These are phyloP conservation scores for Aspergillus diversus DNA, from an alignment of 495 filamentous ascomycete species.

Conservation along the genomic window DNA sequence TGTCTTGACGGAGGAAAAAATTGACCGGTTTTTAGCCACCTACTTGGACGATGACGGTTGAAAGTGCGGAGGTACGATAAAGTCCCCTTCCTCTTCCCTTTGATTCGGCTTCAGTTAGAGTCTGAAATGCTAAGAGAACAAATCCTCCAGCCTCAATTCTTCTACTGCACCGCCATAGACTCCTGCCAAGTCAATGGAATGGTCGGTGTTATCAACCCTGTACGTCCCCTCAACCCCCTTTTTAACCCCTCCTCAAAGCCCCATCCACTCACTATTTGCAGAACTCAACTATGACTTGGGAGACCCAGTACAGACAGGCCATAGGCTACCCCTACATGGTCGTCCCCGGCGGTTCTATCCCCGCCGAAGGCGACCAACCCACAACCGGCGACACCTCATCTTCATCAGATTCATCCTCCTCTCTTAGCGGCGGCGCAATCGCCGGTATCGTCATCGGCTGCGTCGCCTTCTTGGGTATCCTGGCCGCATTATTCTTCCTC, in stretches of 20 bases:
- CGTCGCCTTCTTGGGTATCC: constrained; percentile 35
- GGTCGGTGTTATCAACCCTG: constrained; percentile 49
- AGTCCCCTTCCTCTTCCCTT: not conserved
- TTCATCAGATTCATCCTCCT: constrained; percentile 6
- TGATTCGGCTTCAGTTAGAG: not conserved
- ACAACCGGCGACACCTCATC: constrained; percentile 15
- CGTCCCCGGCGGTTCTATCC: constrained; percentile 42
- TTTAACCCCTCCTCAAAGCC: not conserved
- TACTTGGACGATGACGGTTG: constrained; percentile 40
- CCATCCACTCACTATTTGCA: constrained; percentile 12
- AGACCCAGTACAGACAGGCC: constrained; percentile 39
- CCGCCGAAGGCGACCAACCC: constrained; percentile 37
- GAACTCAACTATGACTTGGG: constrained; percentile 38
- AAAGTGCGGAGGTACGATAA: constrained; percentile 37
- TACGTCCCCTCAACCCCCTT: constrained; percentile 15
- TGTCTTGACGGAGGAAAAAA: not conserved
- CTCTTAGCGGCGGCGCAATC: constrained; percentile 40
- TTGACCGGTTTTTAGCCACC: constrained; percentile 26
- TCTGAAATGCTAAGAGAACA: constrained; percentile 10
- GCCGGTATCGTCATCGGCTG: constrained; percentile 42
- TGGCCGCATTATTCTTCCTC: constrained; percentile 43
- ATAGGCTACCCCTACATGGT: constrained; percentile 41
- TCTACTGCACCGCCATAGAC: constrained; percentile 44
- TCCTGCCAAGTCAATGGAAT: constrained; percentile 47
- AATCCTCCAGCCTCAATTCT: constrained; percentile 38